Percentiles rank a stretch among this genome's conserved stretches.
These are phyloP conservation scores for Rhizodiscina lignyota DNA, from an alignment of 495 filamentous ascomycete genomes.

Conservation along the genomic window DNA sequence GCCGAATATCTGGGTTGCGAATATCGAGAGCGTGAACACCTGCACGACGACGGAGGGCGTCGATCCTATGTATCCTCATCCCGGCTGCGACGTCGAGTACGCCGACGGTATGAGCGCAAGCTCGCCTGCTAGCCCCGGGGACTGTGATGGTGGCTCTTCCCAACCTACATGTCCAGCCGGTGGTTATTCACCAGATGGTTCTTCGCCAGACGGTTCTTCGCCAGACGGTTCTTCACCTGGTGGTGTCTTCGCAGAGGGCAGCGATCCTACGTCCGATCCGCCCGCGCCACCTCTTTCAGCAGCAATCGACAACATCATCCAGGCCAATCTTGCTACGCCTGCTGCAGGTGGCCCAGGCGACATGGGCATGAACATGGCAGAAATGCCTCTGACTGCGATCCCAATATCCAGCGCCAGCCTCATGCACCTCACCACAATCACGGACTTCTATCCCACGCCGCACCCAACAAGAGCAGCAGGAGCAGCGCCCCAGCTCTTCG, in stretches of 20 bases:
- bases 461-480: too few species aligned
- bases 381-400: too few species aligned
- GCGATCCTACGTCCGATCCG: background rate
- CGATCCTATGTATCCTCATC: conserved; percentile 57
- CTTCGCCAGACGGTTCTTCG: background rate
- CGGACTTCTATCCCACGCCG: too few species aligned
- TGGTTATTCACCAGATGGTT: background rate
- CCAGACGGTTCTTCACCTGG: background rate
- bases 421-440: too few species aligned
- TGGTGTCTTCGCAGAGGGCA: background rate
- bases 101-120: conserved; percentile 9
- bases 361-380: too few species aligned
- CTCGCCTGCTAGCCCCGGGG: background rate
- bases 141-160: background rate
- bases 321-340: too few species aligned
- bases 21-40: conserved; percentile 27
- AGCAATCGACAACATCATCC: background rate
- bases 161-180: too few species aligned
- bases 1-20: conserved; percentile 42
- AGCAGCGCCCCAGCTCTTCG: too few species aligned
- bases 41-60: conserved; percentile 34
- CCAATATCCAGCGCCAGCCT: too few species aligned
- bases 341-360: too few species aligned
- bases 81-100: conserved; percentile 42
- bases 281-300: background rate